phyloP scores from a whole-genome alignment of 495 filamentous ascomycete species.

The Aspergillus coremiiformis region DNA sequence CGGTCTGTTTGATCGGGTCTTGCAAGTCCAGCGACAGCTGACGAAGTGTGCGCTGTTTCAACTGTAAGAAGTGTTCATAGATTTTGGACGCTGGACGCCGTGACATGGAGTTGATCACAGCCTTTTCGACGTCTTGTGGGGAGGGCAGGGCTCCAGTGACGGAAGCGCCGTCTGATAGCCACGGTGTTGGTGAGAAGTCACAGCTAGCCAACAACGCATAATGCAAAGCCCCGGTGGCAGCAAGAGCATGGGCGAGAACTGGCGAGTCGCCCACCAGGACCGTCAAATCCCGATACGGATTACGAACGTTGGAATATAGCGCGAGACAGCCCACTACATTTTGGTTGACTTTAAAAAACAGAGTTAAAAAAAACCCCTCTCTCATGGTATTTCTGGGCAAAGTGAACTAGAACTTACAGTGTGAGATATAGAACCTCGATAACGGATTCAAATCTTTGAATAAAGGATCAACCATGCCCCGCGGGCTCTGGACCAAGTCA shows the following conservation, averaged over 20 bases:
- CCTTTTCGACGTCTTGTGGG: constrained; percentile 22
- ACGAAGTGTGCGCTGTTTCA: constrained; percentile 38
- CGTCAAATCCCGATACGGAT: constrained; percentile 37
- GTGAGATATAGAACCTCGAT: constrained; percentile 34
- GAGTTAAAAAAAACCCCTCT: background rate
- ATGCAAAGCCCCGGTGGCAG: constrained; percentile 38
- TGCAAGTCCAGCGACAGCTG: constrained; percentile 33
- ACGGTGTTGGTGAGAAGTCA: constrained; percentile 31
- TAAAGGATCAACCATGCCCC: constrained; percentile 38
- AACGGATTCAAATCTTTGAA: constrained; percentile 32
- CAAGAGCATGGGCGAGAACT: constrained; percentile 31
- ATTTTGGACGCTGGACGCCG: constrained; percentile 24
- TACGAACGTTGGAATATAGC: constrained; percentile 34
- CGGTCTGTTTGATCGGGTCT: constrained; percentile 32
- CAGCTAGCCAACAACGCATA: constrained; percentile 31
- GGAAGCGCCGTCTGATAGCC: constrained; percentile 23
- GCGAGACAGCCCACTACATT: constrained; percentile 29
- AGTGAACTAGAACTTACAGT: constrained; percentile 26
- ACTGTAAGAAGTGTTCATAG: constrained; percentile 36
- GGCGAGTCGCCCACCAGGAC: constrained; percentile 33
- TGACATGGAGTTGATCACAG: constrained; percentile 23
- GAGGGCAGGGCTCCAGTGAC: constrained; percentile 16
- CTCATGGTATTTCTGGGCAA: background rate
- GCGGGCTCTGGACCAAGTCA: constrained; percentile 21
- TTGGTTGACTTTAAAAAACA: constrained; percentile 25